phyloP scores from a whole-genome alignment of 495 filamentous ascomycete species.

The Wilcoxina mikolae region DNA sequence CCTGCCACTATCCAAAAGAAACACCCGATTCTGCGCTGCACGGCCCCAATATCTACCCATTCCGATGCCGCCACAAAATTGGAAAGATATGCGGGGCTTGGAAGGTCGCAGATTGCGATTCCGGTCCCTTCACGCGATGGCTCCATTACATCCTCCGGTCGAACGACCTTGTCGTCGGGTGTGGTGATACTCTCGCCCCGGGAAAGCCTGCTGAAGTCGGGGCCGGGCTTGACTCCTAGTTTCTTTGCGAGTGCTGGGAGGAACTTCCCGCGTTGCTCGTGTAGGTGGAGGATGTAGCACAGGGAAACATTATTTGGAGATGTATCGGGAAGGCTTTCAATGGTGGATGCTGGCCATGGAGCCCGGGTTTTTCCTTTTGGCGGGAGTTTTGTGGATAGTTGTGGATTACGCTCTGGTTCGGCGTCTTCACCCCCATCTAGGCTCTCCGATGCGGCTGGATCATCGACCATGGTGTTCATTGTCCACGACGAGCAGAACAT shows the following conservation, averaged over 20 bases:
- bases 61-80: constrained; percentile 54
- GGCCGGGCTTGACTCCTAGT: constrained; percentile 41
- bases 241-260: constrained; percentile 43
- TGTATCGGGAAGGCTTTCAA: constrained; percentile 46
- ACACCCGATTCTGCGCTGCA: constrained; percentile 50
- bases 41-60: constrained; percentile 45
- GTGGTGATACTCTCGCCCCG: constrained; percentile 39
- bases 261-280: constrained; percentile 69
- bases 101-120: constrained; percentile 67
- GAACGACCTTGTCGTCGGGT: constrained; percentile 41
- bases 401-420: constrained; percentile 8
- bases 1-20: constrained; percentile 71
- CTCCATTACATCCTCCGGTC: constrained; percentile 43
- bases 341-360: constrained; percentile 75
- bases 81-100: constrained; percentile 49
- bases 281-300: constrained; percentile 68
- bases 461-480: constrained; percentile 25
- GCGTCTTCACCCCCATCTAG: not conserved
- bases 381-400: constrained; percentile 19
- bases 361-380: constrained; percentile 31
- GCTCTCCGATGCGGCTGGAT: not conserved
- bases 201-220: constrained; percentile 38
- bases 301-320: constrained; percentile 48
- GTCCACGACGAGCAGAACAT: constrained; percentile 27
- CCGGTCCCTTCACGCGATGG: constrained; percentile 39